phyloP scores from a whole-genome alignment of 2,329 filamentous ascomycete genomes.

The Colletotrichum echinochloae region DNA sequence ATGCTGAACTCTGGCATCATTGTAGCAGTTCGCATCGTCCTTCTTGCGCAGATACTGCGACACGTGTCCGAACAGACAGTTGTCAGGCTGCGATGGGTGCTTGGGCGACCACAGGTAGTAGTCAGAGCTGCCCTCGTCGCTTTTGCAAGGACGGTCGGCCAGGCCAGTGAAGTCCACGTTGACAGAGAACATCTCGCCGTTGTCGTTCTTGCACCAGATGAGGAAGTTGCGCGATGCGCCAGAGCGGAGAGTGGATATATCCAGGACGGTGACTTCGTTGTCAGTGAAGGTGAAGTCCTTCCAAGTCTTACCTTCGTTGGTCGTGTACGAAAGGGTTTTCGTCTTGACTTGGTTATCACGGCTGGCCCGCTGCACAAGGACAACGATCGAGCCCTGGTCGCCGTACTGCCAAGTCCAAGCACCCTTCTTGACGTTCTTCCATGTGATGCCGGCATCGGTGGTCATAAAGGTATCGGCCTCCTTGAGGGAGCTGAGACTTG shows the following conservation, averaged over 20 bases:
- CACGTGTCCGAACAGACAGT: slow-evolving; percentile 93
- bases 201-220: slow-evolving; percentile 78
- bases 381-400: slow-evolving; percentile 92
- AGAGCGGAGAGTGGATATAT: slow-evolving; percentile 89
- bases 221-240: slow-evolving; percentile 93
- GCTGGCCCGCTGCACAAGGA: slow-evolving; percentile 80
- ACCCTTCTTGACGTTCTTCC: slow-evolving; percentile 88
- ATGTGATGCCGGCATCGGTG: slow-evolving; percentile 87
- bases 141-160: slow-evolving; percentile 77
- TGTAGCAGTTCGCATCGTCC: slow-evolving; percentile 82
- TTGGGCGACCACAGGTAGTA: slow-evolving; percentile 90
- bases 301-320: slow-evolving; percentile 87
- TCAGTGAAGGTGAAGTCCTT: slow-evolving; percentile 78
- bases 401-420: slow-evolving; percentile 94
- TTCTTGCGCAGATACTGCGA: slow-evolving; percentile 94
- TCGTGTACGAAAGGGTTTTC: slow-evolving; percentile 78
- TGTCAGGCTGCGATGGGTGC: slow-evolving; percentile 81
- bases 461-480: slow-evolving; percentile 93
- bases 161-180: slow-evolving; percentile 92
- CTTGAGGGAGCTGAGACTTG: slow-evolving; percentile 71
- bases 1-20: slow-evolving; percentile 77
- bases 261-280: slow-evolving; percentile 76
- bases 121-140: slow-evolving; percentile 67
- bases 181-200: slow-evolving; percentile 74
- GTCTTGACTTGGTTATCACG: slow-evolving; percentile 77